Conservation (phyloP, 306 rosid genomes). For the Casuarina glauca region DNA sequence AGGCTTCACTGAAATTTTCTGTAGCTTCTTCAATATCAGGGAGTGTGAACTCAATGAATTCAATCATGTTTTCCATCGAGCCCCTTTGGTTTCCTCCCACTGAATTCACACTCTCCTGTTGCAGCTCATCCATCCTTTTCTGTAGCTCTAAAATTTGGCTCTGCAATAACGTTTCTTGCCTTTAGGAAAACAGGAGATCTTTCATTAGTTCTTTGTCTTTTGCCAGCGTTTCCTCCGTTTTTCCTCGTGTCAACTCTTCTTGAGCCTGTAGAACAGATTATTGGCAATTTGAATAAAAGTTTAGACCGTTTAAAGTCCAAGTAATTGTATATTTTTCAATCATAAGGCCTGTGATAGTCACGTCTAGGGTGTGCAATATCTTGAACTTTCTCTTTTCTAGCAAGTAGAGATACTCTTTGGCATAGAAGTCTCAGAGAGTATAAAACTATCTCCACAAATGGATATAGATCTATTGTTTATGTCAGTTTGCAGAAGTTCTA, state of each 20-base stretch:
- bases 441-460: too few relatives aligned
- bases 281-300: conserved; percentile 22
- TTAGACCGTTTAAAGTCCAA: neutral
- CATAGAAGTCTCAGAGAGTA: too few relatives aligned
- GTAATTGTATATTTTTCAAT: neutral
- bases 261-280: conserved; percentile 49
- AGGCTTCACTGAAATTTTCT: conserved; percentile 32
- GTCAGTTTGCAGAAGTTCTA: too few relatives aligned
- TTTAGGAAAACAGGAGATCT: conserved; percentile 47
- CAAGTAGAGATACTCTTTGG: too few relatives aligned
- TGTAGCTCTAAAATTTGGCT: conserved; percentile 53
- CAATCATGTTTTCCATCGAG: conserved; percentile 11
- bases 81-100: neutral
- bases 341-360: too few relatives aligned
- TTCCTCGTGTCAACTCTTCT: conserved; percentile 43
- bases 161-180: conserved; percentile 49
- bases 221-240: neutral
- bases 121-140: neutral
- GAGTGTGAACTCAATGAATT: conserved; percentile 43
- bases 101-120: neutral
- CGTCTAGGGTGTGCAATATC: too few relatives aligned
- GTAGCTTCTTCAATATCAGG: conserved; percentile 53
- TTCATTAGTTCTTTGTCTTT: conserved; percentile 32
- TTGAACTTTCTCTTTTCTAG: too few relatives aligned
- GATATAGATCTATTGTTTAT: too few relatives aligned